A percentile compares a stretch with the other conserved stretches of the same genome.
phyloP scores from a whole-genome alignment of 2,329 filamentous ascomycete genomes.

The Paramyrothecium roridum region DNA sequence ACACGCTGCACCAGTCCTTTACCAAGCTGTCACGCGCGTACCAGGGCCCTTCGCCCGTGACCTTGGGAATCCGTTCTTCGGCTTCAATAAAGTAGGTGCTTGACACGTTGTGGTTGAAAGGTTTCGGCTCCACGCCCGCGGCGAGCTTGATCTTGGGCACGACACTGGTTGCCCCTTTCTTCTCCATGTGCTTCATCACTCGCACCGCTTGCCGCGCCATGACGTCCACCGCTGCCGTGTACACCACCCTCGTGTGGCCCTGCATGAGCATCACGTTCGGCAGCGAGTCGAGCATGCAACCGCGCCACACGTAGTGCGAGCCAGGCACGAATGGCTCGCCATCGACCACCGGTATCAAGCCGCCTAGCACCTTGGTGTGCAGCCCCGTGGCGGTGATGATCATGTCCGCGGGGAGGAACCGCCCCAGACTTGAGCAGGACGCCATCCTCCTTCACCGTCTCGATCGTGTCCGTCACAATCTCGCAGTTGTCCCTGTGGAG shows the following conservation, averaged over 20 bases:
- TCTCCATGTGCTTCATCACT: slow-evolving; percentile 51
- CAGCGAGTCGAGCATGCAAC: slow-evolving; percentile 62
- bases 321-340: slow-evolving; percentile 42
- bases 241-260: slow-evolving; percentile 64
- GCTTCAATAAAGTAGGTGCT: slow-evolving; percentile 34
- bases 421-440: slow-evolving; percentile 45
- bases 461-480: slow-evolving; percentile 51
- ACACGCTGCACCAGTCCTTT: slow-evolving; percentile 23
- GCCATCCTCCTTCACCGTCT: slow-evolving; percentile 43
- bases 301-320: slow-evolving; percentile 59
- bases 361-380: slow-evolving; percentile 55
- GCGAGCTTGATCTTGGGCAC: slow-evolving; percentile 37
- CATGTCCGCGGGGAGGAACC: slow-evolving; percentile 58
- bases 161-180: slow-evolving; percentile 39
- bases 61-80: slow-evolving; percentile 30
- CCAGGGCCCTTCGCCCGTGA: slow-evolving; percentile 29
- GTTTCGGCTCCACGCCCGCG: slow-evolving; percentile 16
- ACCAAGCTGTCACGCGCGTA: slow-evolving; percentile 28
- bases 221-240: slow-evolving; percentile 64
- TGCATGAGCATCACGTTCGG: slow-evolving; percentile 61
- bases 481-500: slow-evolving; percentile 40
- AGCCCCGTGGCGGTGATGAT: slow-evolving; percentile 70
- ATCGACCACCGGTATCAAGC: slow-evolving; percentile 51
- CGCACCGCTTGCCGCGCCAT: slow-evolving; percentile 43
- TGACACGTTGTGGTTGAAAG: slow-evolving; percentile 21